A percentile compares a stretch with the other conserved stretches of the same genome.
phyloP scores from a whole-genome alignment of 441 rosid species.

The Populus hybrid region DNA sequence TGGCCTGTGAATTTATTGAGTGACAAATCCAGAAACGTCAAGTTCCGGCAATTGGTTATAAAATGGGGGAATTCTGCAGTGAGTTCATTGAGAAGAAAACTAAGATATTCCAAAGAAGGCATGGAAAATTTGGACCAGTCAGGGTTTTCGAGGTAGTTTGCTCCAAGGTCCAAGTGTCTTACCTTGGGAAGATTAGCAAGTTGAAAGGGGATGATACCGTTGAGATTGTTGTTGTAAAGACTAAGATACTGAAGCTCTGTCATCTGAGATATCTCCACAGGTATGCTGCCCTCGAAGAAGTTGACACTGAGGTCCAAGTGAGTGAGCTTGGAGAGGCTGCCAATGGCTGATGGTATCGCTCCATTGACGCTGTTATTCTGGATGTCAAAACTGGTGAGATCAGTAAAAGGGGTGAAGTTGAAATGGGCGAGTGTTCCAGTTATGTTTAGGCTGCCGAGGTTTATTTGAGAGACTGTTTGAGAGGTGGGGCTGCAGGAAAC shows the following conservation, averaged over 20 bases:
- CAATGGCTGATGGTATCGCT: constrained; percentile 35
- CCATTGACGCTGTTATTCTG: constrained; percentile 33
- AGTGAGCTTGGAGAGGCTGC: no score
- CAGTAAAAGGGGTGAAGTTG: constrained; percentile 44
- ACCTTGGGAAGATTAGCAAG: no score
- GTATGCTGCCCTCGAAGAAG: no score
- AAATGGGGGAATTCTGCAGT: no score
- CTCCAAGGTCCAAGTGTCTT: constrained; percentile 40
- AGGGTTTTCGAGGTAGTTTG: constrained; percentile 40
- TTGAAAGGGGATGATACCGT: no score
- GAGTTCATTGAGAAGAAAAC: no score
- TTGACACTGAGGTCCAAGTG: no score
- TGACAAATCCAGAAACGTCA: no score
- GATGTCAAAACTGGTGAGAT: constrained; percentile 37
- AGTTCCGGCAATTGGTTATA: no score
- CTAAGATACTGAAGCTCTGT: not conserved
- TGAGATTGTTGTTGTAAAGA: no score
- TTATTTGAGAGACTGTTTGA: constrained; percentile 27
- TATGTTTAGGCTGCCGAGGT: constrained; percentile 33
- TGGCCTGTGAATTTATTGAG: no score
- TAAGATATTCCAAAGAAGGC: constrained; percentile 16
- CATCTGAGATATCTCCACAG: no score
- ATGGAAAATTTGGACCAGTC: constrained; percentile 56
- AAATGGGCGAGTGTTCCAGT: constrained; percentile 36
- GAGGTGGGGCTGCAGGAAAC: constrained; percentile 31